Percentiles rank a stretch among this genome's conserved stretches.
These are phyloP conservation scores for Thuja plicata DNA, from an alignment of 83 land plant genomes.

Conservation along the genomic window DNA sequence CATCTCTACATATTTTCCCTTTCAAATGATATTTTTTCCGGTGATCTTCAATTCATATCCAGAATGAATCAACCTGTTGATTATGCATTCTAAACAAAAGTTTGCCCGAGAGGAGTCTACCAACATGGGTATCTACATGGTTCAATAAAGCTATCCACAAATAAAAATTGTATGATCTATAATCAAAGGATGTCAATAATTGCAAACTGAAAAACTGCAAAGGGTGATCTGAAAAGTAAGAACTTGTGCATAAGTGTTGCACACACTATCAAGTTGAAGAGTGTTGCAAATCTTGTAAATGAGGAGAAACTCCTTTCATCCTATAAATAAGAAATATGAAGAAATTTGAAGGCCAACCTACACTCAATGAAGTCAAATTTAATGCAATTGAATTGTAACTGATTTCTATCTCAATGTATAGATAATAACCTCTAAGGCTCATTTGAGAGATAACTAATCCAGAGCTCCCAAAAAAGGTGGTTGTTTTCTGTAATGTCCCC, in stretches of 20 bases:
- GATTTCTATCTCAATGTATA: neutral
- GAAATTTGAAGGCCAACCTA: neutral
- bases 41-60: neutral
- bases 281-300: neutral
- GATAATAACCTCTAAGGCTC: neutral
- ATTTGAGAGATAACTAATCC: neutral
- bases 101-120: neutral
- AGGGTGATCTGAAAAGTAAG: neutral
- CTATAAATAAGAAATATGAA: neutral
- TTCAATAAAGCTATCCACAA: neutral
- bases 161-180: too few species aligned
- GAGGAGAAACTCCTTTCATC: neutral
- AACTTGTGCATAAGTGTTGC: neutral
- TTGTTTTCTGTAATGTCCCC: too few species aligned
- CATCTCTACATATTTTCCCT: neutral
- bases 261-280: neutral
- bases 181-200: neutral
- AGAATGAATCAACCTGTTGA: neutral
- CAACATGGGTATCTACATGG: neutral
- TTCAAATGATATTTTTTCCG: neutral
- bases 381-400: neutral
- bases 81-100: neutral
- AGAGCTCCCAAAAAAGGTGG: neutral
- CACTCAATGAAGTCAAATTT: too few species aligned
- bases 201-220: neutral